Evolutionary conservation across 345 rosid genomes (phyloP).

Genomic region (Eucalyptus cloeziana): DNA sequence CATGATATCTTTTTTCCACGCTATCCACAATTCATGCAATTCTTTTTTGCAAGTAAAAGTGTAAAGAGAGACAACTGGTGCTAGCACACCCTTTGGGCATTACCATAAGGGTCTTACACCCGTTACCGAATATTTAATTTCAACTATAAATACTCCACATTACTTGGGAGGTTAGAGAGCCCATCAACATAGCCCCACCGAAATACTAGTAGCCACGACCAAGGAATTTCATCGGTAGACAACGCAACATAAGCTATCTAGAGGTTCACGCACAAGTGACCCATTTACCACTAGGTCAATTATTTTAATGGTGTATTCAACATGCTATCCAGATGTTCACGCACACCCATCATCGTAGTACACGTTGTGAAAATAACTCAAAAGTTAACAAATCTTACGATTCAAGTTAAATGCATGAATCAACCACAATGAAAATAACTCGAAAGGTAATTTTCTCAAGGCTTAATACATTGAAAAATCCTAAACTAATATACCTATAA

Average conservation of each 20-base stretch:
- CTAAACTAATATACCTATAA: rapidly evolving
- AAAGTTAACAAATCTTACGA: not conserved
- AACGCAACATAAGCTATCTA: not conserved
- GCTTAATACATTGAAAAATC: rapidly evolving
- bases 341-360: not conserved
- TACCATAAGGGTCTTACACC: not conserved
- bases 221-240: not conserved
- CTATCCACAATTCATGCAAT: not conserved
- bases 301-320: not conserved
- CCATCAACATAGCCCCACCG: not conserved
- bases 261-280: not conserved
- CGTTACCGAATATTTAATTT: not conserved
- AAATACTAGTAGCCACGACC: not conserved
- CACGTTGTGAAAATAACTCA: not conserved
- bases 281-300: not conserved
- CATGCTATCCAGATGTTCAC: too few relatives aligned
- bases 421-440: too few relatives aligned
- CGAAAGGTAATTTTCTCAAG: too few relatives aligned
- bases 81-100: not conserved
- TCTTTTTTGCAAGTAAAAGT: too few relatives aligned
- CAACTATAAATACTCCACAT: not conserved
- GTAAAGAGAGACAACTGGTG: not conserved
- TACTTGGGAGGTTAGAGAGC: not conserved
- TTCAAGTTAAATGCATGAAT: not conserved
- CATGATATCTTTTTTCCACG: not conserved